Base-by-base conservation (phyloP, 768 basidiomycete species). In the Phlebiopsis gigantea region DNA sequence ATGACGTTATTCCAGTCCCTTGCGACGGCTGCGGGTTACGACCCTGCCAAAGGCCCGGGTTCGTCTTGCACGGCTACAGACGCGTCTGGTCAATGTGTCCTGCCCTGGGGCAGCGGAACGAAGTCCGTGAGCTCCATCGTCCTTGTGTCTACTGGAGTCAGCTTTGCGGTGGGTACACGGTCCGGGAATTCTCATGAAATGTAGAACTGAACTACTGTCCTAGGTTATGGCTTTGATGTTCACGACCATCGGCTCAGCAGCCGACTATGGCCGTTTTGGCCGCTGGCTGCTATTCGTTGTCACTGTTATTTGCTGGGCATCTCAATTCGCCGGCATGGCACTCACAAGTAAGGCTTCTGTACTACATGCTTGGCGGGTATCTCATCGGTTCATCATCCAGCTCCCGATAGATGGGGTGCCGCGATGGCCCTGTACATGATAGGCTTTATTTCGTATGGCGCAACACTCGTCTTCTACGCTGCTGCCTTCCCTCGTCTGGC, bases 361-460 rank as follows among this genome's bases (percentile, higher is more conserved):
- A 17, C n/a, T n/a, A n/a, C 19, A 17, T 26, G 22, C 43, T 46
- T 22, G 21, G 26, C 39, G n/a, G 31, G 24, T 8, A 25, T 9
- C n/a, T 44, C 9, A 17, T 6, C 26, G 26, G 24, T 47, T 19
- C 19, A 21, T n/a, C 19, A 10, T 19, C 30, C 60, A 88, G 87
- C 71, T 25, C 84, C 87, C 1, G 76, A 77, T 24, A 78, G 83
- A 15, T 93, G 91, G 90, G 77, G 74, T n/a, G 71, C 78, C 2
- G 87, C 85, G 0, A 92, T 92, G 88, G 85, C 73, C 0, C 68
- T 93, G 2, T 92, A 85, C 68, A 88, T 93, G 78, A 71, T 89
- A 26, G 84, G 88, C 7, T 92, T 87, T 71, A 81, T 90, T 47
- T 77, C 83, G 1, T 92, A 90, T 59, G 88, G 88, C 0, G 89